These are phyloP conservation scores for Trichopus zeylanicus DNA, from an alignment of 116 monocot genomes.

Conservation along the genomic window DNA sequence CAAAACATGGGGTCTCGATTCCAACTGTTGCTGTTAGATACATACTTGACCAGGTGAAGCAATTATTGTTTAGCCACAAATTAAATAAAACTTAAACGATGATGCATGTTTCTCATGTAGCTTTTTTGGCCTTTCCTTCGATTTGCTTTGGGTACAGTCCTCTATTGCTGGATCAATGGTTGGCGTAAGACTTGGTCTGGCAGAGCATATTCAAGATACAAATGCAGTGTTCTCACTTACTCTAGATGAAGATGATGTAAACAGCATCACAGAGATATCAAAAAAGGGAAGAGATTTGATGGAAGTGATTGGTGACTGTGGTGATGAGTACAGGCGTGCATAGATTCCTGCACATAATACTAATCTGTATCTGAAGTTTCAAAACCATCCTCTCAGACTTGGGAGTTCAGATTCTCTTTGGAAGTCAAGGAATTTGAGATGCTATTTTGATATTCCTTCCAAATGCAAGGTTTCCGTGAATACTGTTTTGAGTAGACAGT, in stretches of 20 bases:
- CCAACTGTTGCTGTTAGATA: slow-evolving; percentile 87
- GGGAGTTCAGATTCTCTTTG: no score
- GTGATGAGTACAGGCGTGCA: slow-evolving; percentile 76
- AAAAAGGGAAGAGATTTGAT: slow-evolving; percentile 74
- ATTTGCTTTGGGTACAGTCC: slow-evolving; percentile 29
- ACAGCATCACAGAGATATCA: slow-evolving; percentile 47
- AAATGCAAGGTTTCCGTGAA: no score
- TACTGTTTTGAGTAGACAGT: no score
- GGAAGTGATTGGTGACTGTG: slow-evolving; percentile 77
- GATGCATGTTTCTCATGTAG: not conserved
- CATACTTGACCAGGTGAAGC: slow-evolving; percentile 78
- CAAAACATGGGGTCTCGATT: slow-evolving; percentile 78
- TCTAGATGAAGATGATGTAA: slow-evolving; percentile 74
- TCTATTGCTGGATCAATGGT: slow-evolving; percentile 90
- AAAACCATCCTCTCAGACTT: no score
- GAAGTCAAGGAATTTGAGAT: not conserved
- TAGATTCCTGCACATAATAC: slow-evolving; percentile 7
- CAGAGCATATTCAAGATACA: slow-evolving; percentile 78
- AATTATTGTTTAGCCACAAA: not conserved
- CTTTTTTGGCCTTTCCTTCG: not conserved
- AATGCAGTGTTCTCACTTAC: slow-evolving; percentile 58
- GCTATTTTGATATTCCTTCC: not conserved
- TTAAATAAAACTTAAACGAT: not conserved
- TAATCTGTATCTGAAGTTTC: no score
- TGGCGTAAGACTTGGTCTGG: slow-evolving; percentile 78